Conservation (phyloP, 176 grass and related monocot genomes). For the Themeda triandra region DNA sequence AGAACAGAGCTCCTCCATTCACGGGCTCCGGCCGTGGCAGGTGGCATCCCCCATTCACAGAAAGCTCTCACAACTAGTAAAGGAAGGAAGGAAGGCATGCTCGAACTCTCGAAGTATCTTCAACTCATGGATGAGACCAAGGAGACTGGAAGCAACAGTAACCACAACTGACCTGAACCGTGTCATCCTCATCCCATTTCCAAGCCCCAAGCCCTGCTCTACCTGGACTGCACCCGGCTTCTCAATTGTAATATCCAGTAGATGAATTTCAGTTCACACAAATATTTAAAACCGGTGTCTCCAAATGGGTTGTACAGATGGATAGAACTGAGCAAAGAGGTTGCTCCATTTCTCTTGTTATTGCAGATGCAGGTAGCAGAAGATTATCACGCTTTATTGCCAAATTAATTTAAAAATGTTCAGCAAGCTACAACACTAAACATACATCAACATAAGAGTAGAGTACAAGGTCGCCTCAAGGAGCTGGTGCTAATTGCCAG, state of each 20-base stretch:
- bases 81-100: no score
- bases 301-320: not conserved
- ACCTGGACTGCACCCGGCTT: not conserved
- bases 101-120: no score
- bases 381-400: not conserved
- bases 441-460: not conserved
- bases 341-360: not conserved
- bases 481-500: not conserved
- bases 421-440: not conserved
- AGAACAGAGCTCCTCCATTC: not conserved
- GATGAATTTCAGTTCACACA: not conserved
- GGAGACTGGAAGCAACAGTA: not conserved
- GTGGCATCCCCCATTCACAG: no score
- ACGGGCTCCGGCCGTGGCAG: no score
- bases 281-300: not conserved
- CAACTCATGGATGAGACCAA: no score
- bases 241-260: not conserved
- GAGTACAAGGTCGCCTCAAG: not conserved
- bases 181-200: not conserved
- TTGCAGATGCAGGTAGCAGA: not conserved
- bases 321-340: not conserved
- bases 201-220: not conserved
- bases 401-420: not conserved
- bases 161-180: not conserved
- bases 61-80: no score